These are phyloP conservation scores for Naegleria fowleri DNA, from an alignment of 208 protist genomes.

Conservation along the genomic window DNA sequence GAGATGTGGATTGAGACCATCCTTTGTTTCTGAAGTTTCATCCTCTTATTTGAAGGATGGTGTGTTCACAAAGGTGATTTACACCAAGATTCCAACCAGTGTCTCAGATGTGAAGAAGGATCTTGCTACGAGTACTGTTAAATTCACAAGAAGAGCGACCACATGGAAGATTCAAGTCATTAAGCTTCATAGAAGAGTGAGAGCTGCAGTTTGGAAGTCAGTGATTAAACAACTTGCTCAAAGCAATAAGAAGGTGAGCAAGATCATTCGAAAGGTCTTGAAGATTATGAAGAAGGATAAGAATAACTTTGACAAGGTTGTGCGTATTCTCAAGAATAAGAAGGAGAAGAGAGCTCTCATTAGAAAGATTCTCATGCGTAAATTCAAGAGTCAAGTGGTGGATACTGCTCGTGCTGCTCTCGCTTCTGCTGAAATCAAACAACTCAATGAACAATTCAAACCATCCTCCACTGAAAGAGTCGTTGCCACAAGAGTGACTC, in stretches of 20 bases:
- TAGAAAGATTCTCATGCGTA: neutral
- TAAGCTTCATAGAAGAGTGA: neutral
- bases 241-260: neutral
- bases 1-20: neutral
- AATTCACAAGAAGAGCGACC: neutral
- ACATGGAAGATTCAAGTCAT: slow-evolving; percentile 1
- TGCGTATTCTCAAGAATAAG: neutral
- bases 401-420: neutral
- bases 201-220: neutral
- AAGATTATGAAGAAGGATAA: neutral
- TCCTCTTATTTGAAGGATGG: neutral
- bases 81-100: neutral
- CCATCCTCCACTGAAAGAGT: neutral
- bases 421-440: neutral
- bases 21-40: neutral
- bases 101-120: neutral
- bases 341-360: neutral
- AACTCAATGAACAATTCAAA: neutral
- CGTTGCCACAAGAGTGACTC: neutral
- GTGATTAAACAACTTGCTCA: neutral
- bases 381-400: neutral
- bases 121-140: neutral
- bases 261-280: neutral
- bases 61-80: neutral
- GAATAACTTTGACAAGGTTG: neutral